A percentile compares a stretch with the other conserved stretches of the same genome.
phyloP scores from a whole-genome alignment of 2,329 filamentous ascomycete genomes.

The Cladophialophora carrionii region DNA sequence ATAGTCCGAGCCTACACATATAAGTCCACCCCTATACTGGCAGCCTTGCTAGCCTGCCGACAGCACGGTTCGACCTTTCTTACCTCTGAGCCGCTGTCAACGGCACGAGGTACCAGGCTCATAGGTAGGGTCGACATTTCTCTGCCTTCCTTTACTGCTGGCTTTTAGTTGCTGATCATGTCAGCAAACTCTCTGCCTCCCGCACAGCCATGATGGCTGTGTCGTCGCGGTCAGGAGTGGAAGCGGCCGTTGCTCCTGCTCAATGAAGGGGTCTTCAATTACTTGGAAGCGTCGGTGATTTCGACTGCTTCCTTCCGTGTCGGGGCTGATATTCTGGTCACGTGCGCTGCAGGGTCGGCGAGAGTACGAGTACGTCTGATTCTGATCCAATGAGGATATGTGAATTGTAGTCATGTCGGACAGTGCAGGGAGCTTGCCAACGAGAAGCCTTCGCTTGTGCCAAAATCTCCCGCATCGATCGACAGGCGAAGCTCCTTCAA shows the following conservation, averaged over 20 bases:
- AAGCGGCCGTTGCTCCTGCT: background rate
- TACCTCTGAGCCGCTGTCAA: background rate
- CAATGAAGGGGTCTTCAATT: background rate
- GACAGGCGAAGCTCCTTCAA: background rate
- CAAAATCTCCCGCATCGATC: background rate
- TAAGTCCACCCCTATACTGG: background rate
- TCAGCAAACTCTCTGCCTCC: background rate
- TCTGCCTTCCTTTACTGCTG: background rate
- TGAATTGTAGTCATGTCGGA: background rate
- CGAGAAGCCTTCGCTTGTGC: background rate
- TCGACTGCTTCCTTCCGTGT: background rate
- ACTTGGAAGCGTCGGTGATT: background rate
- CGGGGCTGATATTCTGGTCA: background rate
- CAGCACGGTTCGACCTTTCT: background rate
- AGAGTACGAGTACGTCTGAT: conserved; percentile 1
- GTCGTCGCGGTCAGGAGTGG: background rate
- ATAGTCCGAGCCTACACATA: background rate
- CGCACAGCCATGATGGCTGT: background rate
- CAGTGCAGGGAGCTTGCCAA: background rate
- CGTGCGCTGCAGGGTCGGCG: background rate
- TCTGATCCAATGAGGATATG: background rate
- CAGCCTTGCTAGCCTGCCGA: background rate
- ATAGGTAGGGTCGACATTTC: background rate
- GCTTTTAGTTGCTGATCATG: background rate
- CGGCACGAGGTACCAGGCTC: background rate